Evolutionary conservation across 805 yeast species (phyloP).

Genomic region (Teunomyces panamensis): DNA sequence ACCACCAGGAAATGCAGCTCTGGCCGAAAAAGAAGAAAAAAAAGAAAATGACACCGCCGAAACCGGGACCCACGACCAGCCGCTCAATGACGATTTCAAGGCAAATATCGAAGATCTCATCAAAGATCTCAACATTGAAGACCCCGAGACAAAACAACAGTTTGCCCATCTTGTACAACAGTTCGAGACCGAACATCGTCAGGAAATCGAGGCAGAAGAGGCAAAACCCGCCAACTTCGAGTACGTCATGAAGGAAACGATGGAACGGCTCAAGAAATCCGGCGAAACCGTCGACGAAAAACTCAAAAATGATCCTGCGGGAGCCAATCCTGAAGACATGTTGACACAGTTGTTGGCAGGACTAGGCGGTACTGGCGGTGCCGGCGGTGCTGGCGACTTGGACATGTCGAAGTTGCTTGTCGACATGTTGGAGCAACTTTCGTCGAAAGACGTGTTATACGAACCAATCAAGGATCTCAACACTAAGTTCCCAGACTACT

Average conservation of each 20-base stretch:
- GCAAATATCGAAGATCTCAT: conserved; percentile 41
- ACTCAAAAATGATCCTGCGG: conserved; percentile 43
- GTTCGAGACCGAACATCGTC: conserved; percentile 33
- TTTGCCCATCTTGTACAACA: conserved; percentile 48
- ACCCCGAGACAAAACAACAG: conserved; percentile 51
- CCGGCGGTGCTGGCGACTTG: conserved; percentile 38
- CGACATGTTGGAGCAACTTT: conserved; percentile 76
- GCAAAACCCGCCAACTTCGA: conserved; percentile 51
- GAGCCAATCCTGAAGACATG: conserved; percentile 48
- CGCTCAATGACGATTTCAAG: conserved; percentile 30
- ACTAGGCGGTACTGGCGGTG: conserved; percentile 35
- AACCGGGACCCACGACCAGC: conserved; percentile 11
- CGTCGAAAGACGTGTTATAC: conserved; percentile 80
- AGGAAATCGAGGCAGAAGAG: conserved; percentile 26
- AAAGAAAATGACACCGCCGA: conserved; percentile 8
- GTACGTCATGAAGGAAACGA: conserved; percentile 73
- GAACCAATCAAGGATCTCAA: conserved; percentile 85
- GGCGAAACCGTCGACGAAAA: conserved; percentile 68
- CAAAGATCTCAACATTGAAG: conserved; percentile 46
- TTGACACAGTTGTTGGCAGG: conserved; percentile 59
- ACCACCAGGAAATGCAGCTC: conserved; percentile 52
- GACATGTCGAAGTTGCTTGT: conserved; percentile 63
- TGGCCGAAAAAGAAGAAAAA: conserved; percentile 7
- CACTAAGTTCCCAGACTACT: conserved; percentile 68
- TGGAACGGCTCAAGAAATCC: conserved; percentile 73